Base-by-base conservation (phyloP, 345 rosid genomes). In the Arabis hirsuta region DNA sequence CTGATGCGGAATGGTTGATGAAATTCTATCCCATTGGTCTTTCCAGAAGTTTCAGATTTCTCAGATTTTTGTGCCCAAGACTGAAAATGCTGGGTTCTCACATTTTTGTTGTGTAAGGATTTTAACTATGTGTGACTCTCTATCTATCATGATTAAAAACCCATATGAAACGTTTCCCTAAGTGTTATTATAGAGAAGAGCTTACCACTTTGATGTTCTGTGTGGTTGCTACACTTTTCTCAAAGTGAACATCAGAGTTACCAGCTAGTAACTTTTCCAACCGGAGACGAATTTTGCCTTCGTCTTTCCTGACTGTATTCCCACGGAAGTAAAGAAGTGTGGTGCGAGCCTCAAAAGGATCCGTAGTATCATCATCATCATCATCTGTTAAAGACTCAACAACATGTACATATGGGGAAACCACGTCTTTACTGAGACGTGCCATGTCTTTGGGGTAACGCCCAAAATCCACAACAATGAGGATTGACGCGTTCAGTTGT, bases 311-410 rank as follows among this genome's bases (percentile, higher is more conserved):
- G 65, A 80, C 71, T 9, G 99, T 95, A 79, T 86, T 87, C 59
- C 99, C 99, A 22, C 92, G 89, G 81, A 95, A 95, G 80, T 88
- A 91, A 71, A 95, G 96, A 66, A 95, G 96, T 2, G 84, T 86
- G 8, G 76, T 71, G 13, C 97, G 96, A 73, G 84, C 71, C 65
- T 86, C 96, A 42, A 80, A 95, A 6, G 97, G 96, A 65, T 91
- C 88, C 4, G 31, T 34, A 56, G 63, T 19, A 41, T 81, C 80
- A 79, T 80, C 92, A 75, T 79, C 84, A 32, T 76, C 82, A 73
- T 94, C 96, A 67, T 86, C 84, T 9, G 41, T 59, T 57, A 82
- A 87, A 5, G 97, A 83, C 51, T 91, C 93, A 78, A 91, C 97
- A 44, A 90, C 90, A 50, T 95, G 97, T 43, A 90, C 99, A 42